Base-by-base conservation (phyloP, 1,139 yeast species). In the Spencermartinsiella ligniputridi region DNA sequence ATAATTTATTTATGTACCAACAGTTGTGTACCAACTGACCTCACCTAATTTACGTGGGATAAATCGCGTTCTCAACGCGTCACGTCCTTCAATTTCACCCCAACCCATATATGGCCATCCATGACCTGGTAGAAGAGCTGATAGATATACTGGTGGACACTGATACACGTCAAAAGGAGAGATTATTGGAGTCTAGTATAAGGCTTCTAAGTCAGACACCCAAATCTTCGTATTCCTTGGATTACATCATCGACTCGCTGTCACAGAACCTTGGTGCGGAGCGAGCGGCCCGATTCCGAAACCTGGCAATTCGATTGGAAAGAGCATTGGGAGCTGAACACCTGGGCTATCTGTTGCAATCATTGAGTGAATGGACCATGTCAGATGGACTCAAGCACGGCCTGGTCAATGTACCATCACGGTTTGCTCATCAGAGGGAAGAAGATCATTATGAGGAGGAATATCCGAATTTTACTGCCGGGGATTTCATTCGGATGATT, bases 401-500 rank as follows among this genome's bases (percentile, higher is more conserved):
- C 5, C 15, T 27, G 32, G 32, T 27, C 32, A n/a, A 27, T 15
- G 32, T 27, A 15, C 32, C 32, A 6, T 27, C 32, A 15, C 32
- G 32, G 5, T 27, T 27, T 15, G 8, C 32, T 5, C 32, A 27
- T 5, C 9, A 22, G 25, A 22, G 6, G 9, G 15, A 5, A 6
- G 32, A 27, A 27, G 32, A 27, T 5, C 15, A 11, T 6, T 8
- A 8, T n/a, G 25, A 22, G 11, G 25, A 22, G 11, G 32, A 27
- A 27, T 27, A 27, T 27, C 6, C 8, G 15, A 27, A 27, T n/a
- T n/a, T 27, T 6, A 27, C 13, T 3, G 40, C 45, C 29, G 55
- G 53, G 2, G 49, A 47, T 17, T 46, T 50, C 18, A 36, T 54
- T 9, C 43, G 48, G 20, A 30, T 37, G 33, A n/a, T 54, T 17